These are phyloP conservation scores for Hammondia hammondi DNA, from an alignment of 169 alveolate genomes.

Conservation along the genomic window DNA sequence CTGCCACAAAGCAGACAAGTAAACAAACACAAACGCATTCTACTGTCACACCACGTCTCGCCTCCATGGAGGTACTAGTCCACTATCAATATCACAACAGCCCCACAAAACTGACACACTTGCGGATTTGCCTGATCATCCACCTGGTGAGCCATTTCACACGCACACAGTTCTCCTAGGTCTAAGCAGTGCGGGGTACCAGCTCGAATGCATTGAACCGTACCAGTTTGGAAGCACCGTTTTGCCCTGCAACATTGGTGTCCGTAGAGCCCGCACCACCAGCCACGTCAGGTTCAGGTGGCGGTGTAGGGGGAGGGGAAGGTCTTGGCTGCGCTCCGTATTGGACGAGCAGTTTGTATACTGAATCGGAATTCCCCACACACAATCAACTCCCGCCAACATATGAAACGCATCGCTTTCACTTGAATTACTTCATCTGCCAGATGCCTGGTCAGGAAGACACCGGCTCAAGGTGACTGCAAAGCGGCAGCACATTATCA, in stretches of 20 bases:
- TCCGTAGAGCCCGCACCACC: neutral
- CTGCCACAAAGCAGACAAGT: neutral
- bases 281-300: conserved; percentile 60
- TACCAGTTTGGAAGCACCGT: neutral
- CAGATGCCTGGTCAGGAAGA: neutral
- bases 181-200: too few species aligned
- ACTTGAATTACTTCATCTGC: neutral
- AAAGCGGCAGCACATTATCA: too few species aligned
- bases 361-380: neutral
- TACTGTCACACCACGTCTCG: too few species aligned
- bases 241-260: neutral
- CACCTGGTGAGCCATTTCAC: too few species aligned
- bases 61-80: too few species aligned
- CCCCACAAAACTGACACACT: too few species aligned
- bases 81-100: too few species aligned
- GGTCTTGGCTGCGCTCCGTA: conserved; percentile 64
- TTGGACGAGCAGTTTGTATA: conserved; percentile 39
- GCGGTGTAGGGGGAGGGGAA: conserved; percentile 58
- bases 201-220: neutral
- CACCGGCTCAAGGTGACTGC: too few species aligned
- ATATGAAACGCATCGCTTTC: neutral
- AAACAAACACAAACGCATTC: too few species aligned
- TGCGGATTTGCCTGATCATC: too few species aligned
- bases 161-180: too few species aligned
- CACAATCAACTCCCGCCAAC: neutral